Conservation (phyloP, 2,329 filamentous ascomycete species). For the Aspergillus pseudoglaucus region DNA sequence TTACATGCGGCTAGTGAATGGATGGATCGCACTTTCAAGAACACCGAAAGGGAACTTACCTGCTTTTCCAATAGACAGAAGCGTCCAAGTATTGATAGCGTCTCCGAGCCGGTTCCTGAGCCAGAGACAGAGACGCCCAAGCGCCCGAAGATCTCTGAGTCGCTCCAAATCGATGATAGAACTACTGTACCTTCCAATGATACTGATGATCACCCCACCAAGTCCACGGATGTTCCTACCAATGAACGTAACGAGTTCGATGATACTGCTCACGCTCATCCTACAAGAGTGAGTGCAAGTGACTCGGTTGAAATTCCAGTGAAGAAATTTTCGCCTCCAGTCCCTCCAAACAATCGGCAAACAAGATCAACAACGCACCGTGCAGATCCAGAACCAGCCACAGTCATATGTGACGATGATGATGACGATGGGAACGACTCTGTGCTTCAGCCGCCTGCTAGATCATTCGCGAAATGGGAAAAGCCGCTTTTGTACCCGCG, state of each 20-base stretch:
- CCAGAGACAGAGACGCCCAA: conserved; percentile 10
- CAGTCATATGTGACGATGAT: conserved; percentile 14
- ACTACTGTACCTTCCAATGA: not conserved
- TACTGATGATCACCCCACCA: conserved; percentile 5
- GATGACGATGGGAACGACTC: conserved; percentile 11
- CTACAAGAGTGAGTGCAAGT: conserved; percentile 5
- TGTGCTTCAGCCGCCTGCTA: conserved; percentile 2
- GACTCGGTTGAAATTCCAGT: conserved; percentile 21
- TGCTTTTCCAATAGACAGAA: conserved; percentile 9
- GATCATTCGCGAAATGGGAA: conserved; percentile 17
- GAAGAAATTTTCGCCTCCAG: conserved; percentile 15
- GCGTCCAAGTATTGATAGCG: conserved; percentile 6
- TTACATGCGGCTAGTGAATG: conserved; percentile 19
- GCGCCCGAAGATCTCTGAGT: conserved; percentile 25
- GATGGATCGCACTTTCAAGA: conserved; percentile 28
- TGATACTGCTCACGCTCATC: conserved; percentile 6
- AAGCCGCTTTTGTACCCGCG: conserved; percentile 41
- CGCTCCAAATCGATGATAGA: conserved; percentile 16
- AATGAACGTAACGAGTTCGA: conserved; percentile 1
- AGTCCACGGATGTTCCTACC: conserved; percentile 3
- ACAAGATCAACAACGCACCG: conserved; percentile 27
- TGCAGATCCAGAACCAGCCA: conserved; percentile 4
- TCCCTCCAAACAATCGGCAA: conserved; percentile 11
- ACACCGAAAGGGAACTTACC: conserved; percentile 5
- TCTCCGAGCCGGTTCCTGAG: conserved; percentile 5